Conservation (phyloP, 495 filamentous ascomycete genomes). For the Xylaria nigripes region DNA sequence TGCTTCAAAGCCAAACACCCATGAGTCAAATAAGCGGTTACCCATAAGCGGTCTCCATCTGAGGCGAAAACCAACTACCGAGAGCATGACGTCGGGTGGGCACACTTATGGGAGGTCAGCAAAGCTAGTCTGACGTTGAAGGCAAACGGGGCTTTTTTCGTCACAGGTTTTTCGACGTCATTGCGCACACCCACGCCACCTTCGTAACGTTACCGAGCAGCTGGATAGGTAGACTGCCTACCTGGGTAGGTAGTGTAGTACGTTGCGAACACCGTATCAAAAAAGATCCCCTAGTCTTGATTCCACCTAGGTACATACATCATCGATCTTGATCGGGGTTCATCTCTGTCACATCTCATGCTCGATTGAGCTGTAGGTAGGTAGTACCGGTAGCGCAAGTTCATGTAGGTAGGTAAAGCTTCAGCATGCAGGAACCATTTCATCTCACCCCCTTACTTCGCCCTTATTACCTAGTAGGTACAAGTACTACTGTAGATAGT, state of each 20-base stretch:
- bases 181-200: slow-evolving; percentile 35
- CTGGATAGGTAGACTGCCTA: neutral
- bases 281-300: too few relatives aligned
- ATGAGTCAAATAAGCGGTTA: too few relatives aligned
- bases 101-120: slow-evolving; percentile 29
- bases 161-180: slow-evolving; percentile 29
- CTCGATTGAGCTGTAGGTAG: too few relatives aligned
- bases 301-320: neutral
- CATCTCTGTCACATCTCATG: neutral
- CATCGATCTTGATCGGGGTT: neutral
- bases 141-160: slow-evolving; percentile 41
- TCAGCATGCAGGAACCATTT: too few relatives aligned
- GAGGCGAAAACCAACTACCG: too few relatives aligned
- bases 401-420: too few relatives aligned
- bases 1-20: too few relatives aligned
- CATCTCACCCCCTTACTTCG: too few relatives aligned
- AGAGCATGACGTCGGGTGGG: neutral
- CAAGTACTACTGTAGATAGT: too few relatives aligned
- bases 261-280: neutral
- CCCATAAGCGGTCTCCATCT: too few relatives aligned
- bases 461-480: too few relatives aligned
- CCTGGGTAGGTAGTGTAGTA: neutral
- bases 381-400: too few relatives aligned
- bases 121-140: slow-evolving; percentile 41
- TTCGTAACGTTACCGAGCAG: slow-evolving; percentile 35